Evolutionary conservation across 768 basidiomycete genomes (phyloP), one percentile per base, ranked within the genome.

Genomic region (Amanita jacksonii): DNA sequence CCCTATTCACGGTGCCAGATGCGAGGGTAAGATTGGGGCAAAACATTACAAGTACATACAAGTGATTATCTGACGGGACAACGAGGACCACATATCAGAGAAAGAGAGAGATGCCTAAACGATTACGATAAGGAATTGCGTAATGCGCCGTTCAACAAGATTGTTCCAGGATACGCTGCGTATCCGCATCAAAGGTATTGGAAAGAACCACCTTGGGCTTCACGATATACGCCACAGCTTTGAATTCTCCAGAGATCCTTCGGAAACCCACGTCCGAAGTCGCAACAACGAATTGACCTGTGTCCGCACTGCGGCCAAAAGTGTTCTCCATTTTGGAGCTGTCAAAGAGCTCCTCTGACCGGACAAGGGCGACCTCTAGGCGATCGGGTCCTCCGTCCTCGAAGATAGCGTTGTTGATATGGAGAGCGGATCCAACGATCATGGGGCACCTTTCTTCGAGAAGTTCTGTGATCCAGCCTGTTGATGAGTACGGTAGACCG

Each of bases 161-260:
- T 25, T 25, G 36, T 32, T 45, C 36, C 12, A 45, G 22, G 15
- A 38, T 38, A 4, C 19, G 44, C 37, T 28, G 38, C 13, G 44
- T 45, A n/a, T 38, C 44, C 4, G 44, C 36, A 35, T 45, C 44
- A 31, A 45, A 45, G 8, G 44, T 36, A 12, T 15, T 45, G 16
- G 44, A 30, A 31, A 45, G 44, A 28, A 45, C 28, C 10, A 38
- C 44, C 28, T 45, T 45, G 2, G 44, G 44, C n/a, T 45, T 45
- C 23, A 38, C 20, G 20, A 45, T 30, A 10, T 8, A 22, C 12
- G 36, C 7, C 5, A 37, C 27, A 10, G 16, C 20, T 12, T 20
- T 16, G 27, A 12, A 20, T 7, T 8, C 23, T 15, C 16, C 20
- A 7, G 44, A 15, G 13, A 31, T 18, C 28, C 44, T 38, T 19